phyloP scores from a whole-genome alignment of 2,329 filamentous ascomycete genomes.

The Coniochaeta pulveracea region DNA sequence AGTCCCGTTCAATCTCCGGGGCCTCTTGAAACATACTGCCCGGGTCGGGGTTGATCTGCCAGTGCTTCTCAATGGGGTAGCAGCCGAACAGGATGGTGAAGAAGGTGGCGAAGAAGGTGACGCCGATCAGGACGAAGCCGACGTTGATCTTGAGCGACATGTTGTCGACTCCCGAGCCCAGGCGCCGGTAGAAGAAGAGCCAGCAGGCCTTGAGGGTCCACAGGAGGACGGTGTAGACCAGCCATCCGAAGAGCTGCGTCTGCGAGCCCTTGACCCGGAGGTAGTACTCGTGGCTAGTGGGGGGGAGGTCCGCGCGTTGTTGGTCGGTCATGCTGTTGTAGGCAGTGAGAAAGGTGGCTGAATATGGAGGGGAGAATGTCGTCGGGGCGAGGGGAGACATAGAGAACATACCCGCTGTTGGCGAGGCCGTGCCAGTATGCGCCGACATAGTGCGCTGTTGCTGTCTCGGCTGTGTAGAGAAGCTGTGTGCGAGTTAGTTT shows the following conservation, averaged over 20 bases:
- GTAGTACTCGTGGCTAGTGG: constrained; percentile 26
- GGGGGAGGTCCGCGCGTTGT: constrained; percentile 27
- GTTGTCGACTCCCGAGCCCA: constrained; percentile 29
- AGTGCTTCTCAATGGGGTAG: constrained; percentile 29
- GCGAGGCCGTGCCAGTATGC: constrained; percentile 28
- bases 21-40: constrained; percentile 34
- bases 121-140: constrained; percentile 26
- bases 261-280: constrained; percentile 37
- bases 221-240: constrained; percentile 33
- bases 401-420: constrained; percentile 20
- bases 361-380: neutral
- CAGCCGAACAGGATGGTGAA: constrained; percentile 22
- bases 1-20: no score
- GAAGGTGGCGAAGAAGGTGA: constrained; percentile 32
- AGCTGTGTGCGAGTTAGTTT: neutral
- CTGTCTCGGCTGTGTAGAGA: constrained; percentile 1
- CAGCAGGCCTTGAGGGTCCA: constrained; percentile 42
- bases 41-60: constrained; percentile 37
- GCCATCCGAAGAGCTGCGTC: constrained; percentile 40
- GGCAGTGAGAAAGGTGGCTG: constrained; percentile 7
- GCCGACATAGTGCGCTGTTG: constrained; percentile 20
- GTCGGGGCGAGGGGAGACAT: neutral
- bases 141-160: constrained; percentile 24
- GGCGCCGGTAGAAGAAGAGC: constrained; percentile 34
- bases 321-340: constrained; percentile 30